These are phyloP conservation scores for Carpinus fangiana DNA, from an alignment of 306 rosid genomes.

Conservation along the genomic window DNA sequence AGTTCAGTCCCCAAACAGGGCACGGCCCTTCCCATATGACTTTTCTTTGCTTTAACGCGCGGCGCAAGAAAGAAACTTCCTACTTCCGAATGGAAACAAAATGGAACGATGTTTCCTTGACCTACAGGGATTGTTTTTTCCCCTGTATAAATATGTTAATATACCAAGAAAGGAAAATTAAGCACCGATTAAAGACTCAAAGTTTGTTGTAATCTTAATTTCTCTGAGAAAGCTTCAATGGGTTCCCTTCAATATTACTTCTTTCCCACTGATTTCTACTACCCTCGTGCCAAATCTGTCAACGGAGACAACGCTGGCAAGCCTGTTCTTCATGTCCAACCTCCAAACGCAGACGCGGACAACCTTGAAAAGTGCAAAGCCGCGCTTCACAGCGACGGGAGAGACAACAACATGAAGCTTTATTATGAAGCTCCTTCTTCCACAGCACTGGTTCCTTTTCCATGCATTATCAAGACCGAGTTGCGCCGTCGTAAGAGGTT, in stretches of 20 bases:
- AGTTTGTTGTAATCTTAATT: neutral
- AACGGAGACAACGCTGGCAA: neutral
- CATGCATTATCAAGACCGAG: neutral
- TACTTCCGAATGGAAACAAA: too few species aligned
- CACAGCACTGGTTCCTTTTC: neutral
- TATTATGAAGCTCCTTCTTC: neutral
- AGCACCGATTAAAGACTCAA: neutral
- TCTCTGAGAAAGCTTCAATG: neutral
- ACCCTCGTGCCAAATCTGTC: neutral
- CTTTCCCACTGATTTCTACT: conserved; percentile 8
- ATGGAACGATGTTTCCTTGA: too few species aligned
- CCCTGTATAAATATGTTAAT: too few species aligned
- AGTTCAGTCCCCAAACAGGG: too few species aligned
- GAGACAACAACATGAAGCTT: neutral
- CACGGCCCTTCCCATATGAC: too few species aligned
- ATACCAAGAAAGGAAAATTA: neutral
- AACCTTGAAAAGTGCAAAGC: neutral
- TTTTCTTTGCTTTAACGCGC: too few species aligned
- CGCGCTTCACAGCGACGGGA: neutral
- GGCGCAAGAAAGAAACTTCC: too few species aligned
- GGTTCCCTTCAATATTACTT: neutral
- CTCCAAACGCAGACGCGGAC: neutral
- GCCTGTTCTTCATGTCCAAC: neutral
- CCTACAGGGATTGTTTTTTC: too few species aligned
- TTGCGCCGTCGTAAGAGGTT: neutral